phyloP scores from a whole-genome alignment of 1,139 yeast species.

The Blastobotrys petasosporus region DNA sequence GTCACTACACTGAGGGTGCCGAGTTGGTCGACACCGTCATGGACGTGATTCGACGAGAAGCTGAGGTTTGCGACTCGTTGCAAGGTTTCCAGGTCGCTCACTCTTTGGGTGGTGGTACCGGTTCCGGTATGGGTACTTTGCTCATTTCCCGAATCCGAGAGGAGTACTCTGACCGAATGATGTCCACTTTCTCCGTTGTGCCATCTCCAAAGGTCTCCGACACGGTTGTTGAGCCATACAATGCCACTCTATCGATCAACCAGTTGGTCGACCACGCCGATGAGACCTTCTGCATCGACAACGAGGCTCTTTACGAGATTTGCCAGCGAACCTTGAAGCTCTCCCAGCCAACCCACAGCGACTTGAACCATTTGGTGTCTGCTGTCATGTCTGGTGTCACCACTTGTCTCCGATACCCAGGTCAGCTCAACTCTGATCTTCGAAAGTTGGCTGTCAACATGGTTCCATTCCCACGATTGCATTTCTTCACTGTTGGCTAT shows the following conservation, averaged over 20 bases:
- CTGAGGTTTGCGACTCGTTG: slow-evolving; percentile 84
- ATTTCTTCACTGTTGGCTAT: slow-evolving; percentile 90
- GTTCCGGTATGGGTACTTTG: slow-evolving; percentile 92
- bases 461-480: slow-evolving; percentile 92
- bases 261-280: slow-evolving; percentile 86
- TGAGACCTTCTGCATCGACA: slow-evolving; percentile 91
- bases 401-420: slow-evolving; percentile 83
- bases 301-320: slow-evolving; percentile 85
- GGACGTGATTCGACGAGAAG: slow-evolving; percentile 89
- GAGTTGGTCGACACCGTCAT: slow-evolving; percentile 84
- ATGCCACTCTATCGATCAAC: slow-evolving; percentile 87
- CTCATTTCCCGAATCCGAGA: slow-evolving; percentile 75
- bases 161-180: slow-evolving; percentile 91
- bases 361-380: slow-evolving; percentile 74
- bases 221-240: slow-evolving; percentile 91
- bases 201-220: slow-evolving; percentile 90
- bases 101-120: slow-evolving; percentile 95
- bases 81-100: slow-evolving; percentile 95
- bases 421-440: slow-evolving; percentile 86
- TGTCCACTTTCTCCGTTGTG: slow-evolving; percentile 89
- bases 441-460: slow-evolving; percentile 88
- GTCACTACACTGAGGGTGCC: slow-evolving; percentile 94
- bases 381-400: slow-evolving; percentile 93
- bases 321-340: slow-evolving; percentile 80
- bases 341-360: slow-evolving; percentile 69